Evolutionary conservation across 163 green algal species (phyloP).

Genomic region (Scenedesmus sp.): DNA sequence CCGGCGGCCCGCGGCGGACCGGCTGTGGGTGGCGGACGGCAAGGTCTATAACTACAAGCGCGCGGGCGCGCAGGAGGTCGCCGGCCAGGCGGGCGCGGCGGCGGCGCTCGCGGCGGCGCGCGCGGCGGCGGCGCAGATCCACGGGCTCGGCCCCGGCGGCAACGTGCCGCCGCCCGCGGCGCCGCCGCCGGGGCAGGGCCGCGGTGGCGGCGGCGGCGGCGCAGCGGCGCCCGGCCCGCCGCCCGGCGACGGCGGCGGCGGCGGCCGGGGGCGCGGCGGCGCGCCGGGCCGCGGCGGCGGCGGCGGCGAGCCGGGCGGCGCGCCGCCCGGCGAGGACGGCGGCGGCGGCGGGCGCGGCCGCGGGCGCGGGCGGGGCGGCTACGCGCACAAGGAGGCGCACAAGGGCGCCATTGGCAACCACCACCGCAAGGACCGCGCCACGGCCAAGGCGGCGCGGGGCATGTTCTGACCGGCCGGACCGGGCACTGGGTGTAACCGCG

Average conservation of each 20-base stretch:
- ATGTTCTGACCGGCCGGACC: conserved; percentile 50
- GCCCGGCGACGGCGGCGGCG: conserved; percentile 1
- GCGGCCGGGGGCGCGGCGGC: conserved; percentile 10
- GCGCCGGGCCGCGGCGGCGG: conserved; percentile 8
- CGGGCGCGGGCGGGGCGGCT: conserved; percentile 1
- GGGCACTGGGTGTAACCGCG: no score
- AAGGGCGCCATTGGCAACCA: conserved; percentile 81
- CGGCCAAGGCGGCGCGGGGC: conserved; percentile 56
- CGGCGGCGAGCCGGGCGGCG: not conserved
- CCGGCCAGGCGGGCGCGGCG: conserved; percentile 46
- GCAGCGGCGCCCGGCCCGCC: not conserved
- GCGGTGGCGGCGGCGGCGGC: not conserved
- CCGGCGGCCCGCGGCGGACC: conserved; percentile 19
- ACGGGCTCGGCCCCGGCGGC: conserved; percentile 69
- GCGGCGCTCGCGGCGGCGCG: conserved; percentile 47
- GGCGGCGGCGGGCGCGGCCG: not conserved
- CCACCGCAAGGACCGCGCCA: conserved; percentile 76
- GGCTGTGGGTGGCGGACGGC: conserved; percentile 77
- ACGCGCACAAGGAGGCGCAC: conserved; percentile 61
- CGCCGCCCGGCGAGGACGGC: not conserved
- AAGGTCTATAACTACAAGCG: conserved; percentile 85
- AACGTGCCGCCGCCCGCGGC: conserved; percentile 49
- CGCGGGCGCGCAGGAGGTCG: conserved; percentile 64
- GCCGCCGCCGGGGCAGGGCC: not conserved
- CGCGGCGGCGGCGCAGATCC: conserved; percentile 54